Conservation (phyloP, 441 rosid genomes). For the Gossypium gossypioides region DNA sequence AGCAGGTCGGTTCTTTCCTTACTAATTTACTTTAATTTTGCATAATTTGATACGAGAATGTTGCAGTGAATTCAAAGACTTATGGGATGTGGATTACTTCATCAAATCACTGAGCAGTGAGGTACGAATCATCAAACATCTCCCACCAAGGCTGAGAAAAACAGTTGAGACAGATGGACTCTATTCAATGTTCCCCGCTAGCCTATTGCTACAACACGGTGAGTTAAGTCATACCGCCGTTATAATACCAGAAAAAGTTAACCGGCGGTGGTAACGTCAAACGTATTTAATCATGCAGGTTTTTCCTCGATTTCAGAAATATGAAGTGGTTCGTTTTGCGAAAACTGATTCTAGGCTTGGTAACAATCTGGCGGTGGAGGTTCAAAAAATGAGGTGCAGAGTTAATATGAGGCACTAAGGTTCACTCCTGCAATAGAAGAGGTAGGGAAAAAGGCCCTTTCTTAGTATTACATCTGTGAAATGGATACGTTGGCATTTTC, state of each 20-base stretch:
- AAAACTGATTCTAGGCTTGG: slow-evolving; percentile 53
- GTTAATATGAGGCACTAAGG: slow-evolving; percentile 51
- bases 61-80: slow-evolving; percentile 51
- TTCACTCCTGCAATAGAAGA: slow-evolving; percentile 50
- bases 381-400: slow-evolving; percentile 54
- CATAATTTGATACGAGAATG: neutral
- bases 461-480: slow-evolving; percentile 58
- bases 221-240: neutral
- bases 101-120: slow-evolving; percentile 52
- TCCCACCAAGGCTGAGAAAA: slow-evolving; percentile 47
- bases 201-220: slow-evolving; percentile 34
- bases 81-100: slow-evolving; percentile 60
- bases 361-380: slow-evolving; percentile 52
- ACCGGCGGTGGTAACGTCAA: neutral
- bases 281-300: slow-evolving; percentile 27
- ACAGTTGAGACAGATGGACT: slow-evolving; percentile 32
- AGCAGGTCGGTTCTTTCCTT: slow-evolving; percentile 28
- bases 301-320: slow-evolving; percentile 44
- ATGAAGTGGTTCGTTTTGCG: slow-evolving; percentile 45
- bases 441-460: slow-evolving; percentile 56
- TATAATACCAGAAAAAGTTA: neutral
- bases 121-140: slow-evolving; percentile 50
- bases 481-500: slow-evolving; percentile 71
- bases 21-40: neutral
- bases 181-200: slow-evolving; percentile 43